These are phyloP conservation scores for Fusarium citri DNA, from an alignment of 2,329 filamentous ascomycete species.

Conservation along the genomic window DNA sequence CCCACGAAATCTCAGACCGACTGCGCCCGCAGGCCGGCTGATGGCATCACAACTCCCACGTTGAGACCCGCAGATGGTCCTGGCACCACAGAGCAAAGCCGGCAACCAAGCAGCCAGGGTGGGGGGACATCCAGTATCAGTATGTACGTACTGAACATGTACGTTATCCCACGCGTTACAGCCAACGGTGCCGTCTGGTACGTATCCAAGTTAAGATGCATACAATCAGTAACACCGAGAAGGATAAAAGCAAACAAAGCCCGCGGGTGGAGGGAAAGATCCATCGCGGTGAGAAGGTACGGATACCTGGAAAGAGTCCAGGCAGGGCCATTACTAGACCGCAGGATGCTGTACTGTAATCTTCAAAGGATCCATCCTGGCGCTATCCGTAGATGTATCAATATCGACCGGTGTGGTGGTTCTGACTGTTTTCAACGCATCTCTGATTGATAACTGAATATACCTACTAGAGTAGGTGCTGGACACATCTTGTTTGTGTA, in stretches of 20 bases:
- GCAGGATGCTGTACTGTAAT: not conserved
- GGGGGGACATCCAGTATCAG: slow-evolving; percentile 21
- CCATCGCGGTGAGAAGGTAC: not conserved
- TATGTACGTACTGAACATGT: not conserved
- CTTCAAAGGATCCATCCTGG: slow-evolving; percentile 15
- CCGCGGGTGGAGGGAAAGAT: not conserved
- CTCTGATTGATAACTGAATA: slow-evolving; percentile 27
- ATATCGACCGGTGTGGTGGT: not conserved
- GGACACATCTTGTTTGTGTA: not conserved
- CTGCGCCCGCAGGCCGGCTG: slow-evolving; percentile 47
- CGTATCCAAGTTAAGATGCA: not conserved
- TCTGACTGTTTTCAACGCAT: slow-evolving; percentile 2
- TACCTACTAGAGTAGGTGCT: not conserved
- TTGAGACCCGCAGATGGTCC: slow-evolving; percentile 44
- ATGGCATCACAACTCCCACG: slow-evolving; percentile 49
- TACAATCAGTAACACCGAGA: slow-evolving; percentile 18
- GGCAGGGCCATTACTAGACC: not conserved
- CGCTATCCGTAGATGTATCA: not conserved
- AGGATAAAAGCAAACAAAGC: slow-evolving; percentile 33
- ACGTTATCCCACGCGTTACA: not conserved
- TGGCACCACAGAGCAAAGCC: slow-evolving; percentile 40
- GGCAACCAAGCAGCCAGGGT: slow-evolving; percentile 28
- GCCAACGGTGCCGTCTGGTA: not conserved
- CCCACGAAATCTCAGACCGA: slow-evolving; percentile 47
- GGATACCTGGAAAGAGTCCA: slow-evolving; percentile 6